Evolutionary conservation across 1,284 basidiomycete genomes (phyloP), one percentile per base, ranked within the genome.

Genomic region (Meira miltonrushii): DNA sequence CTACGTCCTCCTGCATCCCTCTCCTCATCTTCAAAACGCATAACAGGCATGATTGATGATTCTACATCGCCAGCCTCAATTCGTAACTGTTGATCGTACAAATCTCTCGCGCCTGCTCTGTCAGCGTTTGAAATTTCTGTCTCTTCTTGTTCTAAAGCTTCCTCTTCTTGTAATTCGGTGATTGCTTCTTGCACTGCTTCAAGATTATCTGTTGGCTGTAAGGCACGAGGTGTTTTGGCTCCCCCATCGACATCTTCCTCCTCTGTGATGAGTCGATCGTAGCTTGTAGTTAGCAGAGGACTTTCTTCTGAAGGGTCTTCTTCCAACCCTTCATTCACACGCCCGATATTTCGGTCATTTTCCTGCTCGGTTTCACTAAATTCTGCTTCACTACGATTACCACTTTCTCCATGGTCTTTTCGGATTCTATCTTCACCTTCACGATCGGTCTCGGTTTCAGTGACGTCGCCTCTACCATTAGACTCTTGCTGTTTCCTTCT

Each of bases 101-200:
- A 67, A 46, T 72, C 70, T 10, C 61, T 51, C 1, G 70, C 70
- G 8, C 70, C 70, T 1, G 68, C 70, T 50, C 61, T 62, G 51
- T 71, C 69, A 11, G 58, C 58, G 15, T 44, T 23, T 17, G 55
- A 47, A 15, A 50, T n/a, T 53, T 33, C 50, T 13, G 23, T 33
- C 23, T 41, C 25, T 44, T 44, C 17, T 17, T 53, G n/a, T 5
- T 33, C 39, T 25, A 17, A 17, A 50, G n/a, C 48, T 12, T 50
- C 33, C 13, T 13, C 28, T 33, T 33, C 28, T 8, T 33, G 28
- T 8, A 33, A 33, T 33, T 33, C 46, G 2, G 46, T 17, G 13
- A 23, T 13, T 48, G 46, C 46, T 21, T 21, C 46, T 13, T 48
- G 17, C 3, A 33, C 28, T 17, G 43, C 43, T 17, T 44, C 43